Percentiles rank a stretch among this genome's conserved stretches.
Evolutionary conservation across 1,284 basidiomycete genomes (phyloP).

Genomic region (Coniferiporia weirii): DNA sequence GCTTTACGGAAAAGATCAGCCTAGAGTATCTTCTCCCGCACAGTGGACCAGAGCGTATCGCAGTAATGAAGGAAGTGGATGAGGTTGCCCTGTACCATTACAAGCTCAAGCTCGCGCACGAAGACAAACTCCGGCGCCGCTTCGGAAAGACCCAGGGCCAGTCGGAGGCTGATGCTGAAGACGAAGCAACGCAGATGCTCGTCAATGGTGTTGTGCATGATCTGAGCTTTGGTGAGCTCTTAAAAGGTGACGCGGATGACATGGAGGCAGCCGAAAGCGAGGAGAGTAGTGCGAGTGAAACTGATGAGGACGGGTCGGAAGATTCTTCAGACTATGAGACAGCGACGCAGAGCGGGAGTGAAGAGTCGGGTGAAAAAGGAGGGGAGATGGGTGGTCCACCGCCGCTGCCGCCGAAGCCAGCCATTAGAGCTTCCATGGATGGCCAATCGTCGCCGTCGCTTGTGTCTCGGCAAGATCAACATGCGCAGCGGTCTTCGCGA

Average conservation of each 20-base stretch:
- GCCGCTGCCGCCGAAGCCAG: constrained; percentile 15
- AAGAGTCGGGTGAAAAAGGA: constrained; percentile 25
- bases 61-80: constrained; percentile 84
- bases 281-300: constrained; percentile 37
- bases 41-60: constrained; percentile 63
- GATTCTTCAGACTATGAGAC: constrained; percentile 24
- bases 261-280: constrained; percentile 64
- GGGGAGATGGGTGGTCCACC: constrained; percentile 24
- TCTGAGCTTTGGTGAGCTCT: constrained; percentile 74
- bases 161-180: constrained; percentile 54
- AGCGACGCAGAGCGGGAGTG: constrained; percentile 28
- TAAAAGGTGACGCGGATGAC: constrained; percentile 73
- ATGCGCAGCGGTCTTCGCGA: neutral
- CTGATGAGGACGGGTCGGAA: constrained; percentile 25
- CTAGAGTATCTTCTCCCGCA: constrained; percentile 87
- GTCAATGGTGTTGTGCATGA: constrained; percentile 77
- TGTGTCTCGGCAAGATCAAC: neutral
- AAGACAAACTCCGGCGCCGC: constrained; percentile 78
- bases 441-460: neutral
- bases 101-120: constrained; percentile 84
- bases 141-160: constrained; percentile 58
- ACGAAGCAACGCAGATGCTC: constrained; percentile 73
- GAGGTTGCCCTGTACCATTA: constrained; percentile 87
- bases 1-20: constrained; percentile 67
- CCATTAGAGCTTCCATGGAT: constrained; percentile 25